Conservation (phyloP, 768 basidiomycete genomes). For the Leucocoprinus birnbaumii region DNA sequence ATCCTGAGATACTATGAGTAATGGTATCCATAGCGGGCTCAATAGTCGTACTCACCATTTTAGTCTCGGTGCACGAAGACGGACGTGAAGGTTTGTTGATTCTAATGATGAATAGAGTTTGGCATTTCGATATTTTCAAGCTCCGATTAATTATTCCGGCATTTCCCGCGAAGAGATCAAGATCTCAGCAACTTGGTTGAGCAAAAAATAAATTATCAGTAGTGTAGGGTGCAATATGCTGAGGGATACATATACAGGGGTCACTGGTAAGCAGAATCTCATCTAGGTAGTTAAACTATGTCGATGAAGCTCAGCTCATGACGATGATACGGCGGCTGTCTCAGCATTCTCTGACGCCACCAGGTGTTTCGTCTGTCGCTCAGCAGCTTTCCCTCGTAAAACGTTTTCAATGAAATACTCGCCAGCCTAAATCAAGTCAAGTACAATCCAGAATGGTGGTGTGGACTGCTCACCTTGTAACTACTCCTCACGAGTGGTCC, state of each 20-base stretch:
- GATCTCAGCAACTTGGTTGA: too few relatives aligned
- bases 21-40: not conserved
- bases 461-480: constrained; percentile 75
- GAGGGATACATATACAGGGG: too few relatives aligned
- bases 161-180: constrained; percentile 2
- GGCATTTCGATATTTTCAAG: constrained; percentile 13
- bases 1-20: constrained; percentile 46
- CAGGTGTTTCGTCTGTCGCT: constrained; percentile 16
- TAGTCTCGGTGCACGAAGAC: constrained; percentile 19
- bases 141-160: constrained; percentile 25
- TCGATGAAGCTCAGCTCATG: too few relatives aligned
- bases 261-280: too few relatives aligned
- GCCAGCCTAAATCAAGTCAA: constrained; percentile 65
- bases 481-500: constrained; percentile 95
- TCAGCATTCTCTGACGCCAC: constrained; percentile 1
- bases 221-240: too few relatives aligned
- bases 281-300: too few relatives aligned
- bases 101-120: constrained; percentile 29
- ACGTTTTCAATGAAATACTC: constrained; percentile 96
- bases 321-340: not conserved
- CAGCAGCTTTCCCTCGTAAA: constrained; percentile 54
- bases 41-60: constrained; percentile 29
- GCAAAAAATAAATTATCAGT: too few relatives aligned
- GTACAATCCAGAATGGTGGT: constrained; percentile 1
- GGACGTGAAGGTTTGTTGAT: constrained; percentile 27